These are phyloP conservation scores for Sporothrix brunneoviolacea DNA, from an alignment of 2,329 filamentous ascomycete genomes.

Conservation along the genomic window DNA sequence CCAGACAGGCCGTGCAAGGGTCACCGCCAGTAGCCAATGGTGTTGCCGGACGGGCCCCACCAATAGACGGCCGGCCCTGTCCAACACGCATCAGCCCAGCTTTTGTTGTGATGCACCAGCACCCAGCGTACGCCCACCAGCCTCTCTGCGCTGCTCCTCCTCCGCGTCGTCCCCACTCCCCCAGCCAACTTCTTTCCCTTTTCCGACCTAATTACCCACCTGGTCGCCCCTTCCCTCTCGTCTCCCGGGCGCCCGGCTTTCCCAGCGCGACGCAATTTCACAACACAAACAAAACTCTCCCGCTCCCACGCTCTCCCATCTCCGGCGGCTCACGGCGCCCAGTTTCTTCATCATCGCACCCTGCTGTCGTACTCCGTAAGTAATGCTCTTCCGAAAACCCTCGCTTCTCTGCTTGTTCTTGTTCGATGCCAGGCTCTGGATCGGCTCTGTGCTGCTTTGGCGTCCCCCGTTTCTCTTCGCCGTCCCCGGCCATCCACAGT, in stretches of 20 bases:
- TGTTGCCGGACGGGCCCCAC: background rate
- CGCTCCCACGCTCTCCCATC: conserved; percentile 8
- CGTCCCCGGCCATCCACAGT: conserved; percentile 1
- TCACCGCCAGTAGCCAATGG: background rate
- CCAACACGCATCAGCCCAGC: conserved; percentile 10
- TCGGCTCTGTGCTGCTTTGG: background rate
- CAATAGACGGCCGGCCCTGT: background rate
- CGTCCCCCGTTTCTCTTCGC: background rate
- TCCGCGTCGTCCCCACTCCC: conserved; percentile 4
- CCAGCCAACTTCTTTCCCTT: conserved; percentile 10
- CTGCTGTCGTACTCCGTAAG: conserved; percentile 12
- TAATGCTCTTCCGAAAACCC: background rate
- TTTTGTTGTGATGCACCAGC: conserved; percentile 2
- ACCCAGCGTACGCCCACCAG: background rate
- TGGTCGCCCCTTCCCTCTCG: conserved; percentile 8
- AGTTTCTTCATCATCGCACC: conserved; percentile 14
- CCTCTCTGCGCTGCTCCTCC: background rate
- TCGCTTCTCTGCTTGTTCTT: background rate
- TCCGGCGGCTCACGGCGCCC: conserved; percentile 13
- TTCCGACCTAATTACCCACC: conserved; percentile 7
- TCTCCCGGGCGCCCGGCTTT: conserved; percentile 19
- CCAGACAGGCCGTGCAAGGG: too few relatives aligned
- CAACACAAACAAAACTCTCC: conserved; percentile 19
- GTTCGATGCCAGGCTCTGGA: background rate
- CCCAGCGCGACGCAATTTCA: conserved; percentile 14